Conservation (phyloP, 2,329 filamentous ascomycete species). For the Colletotrichum cuscutae region DNA sequence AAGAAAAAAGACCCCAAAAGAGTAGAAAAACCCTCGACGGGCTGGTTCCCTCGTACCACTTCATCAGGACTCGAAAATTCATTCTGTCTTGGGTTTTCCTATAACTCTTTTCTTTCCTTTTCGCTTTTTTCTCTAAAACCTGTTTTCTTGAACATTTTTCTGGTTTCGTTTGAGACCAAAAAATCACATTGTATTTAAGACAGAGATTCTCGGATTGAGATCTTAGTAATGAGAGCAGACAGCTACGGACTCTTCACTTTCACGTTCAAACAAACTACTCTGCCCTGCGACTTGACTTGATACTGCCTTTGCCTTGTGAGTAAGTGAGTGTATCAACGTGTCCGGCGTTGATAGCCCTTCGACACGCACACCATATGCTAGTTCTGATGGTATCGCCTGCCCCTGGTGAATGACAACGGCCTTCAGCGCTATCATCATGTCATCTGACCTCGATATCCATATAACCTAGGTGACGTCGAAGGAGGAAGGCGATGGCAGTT, state of each 20-base stretch:
- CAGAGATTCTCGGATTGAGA: neutral
- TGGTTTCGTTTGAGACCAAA: neutral
- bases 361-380: too few species aligned
- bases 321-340: too few species aligned
- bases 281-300: too few species aligned
- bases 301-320: too few species aligned
- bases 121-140: neutral
- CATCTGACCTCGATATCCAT: too few species aligned
- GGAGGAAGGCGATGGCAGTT: too few species aligned
- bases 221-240: conserved; percentile 29
- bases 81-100: conserved; percentile 18
- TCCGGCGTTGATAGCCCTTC: too few species aligned
- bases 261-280: neutral
- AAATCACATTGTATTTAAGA: conserved; percentile 17
- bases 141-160: conserved; percentile 5
- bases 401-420: too few species aligned
- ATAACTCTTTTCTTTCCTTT: neutral
- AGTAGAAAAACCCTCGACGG: conserved; percentile 27
- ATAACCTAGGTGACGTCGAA: too few species aligned
- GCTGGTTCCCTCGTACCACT: conserved; percentile 27
- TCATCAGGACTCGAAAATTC: neutral
- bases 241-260: conserved; percentile 13
- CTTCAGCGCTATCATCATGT: too few species aligned
- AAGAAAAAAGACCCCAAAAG: neutral
- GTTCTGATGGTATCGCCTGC: too few species aligned